Evolutionary conservation across 2,329 filamentous ascomycete genomes (phyloP).

Genomic region (Clarireedia hainanense): DNA sequence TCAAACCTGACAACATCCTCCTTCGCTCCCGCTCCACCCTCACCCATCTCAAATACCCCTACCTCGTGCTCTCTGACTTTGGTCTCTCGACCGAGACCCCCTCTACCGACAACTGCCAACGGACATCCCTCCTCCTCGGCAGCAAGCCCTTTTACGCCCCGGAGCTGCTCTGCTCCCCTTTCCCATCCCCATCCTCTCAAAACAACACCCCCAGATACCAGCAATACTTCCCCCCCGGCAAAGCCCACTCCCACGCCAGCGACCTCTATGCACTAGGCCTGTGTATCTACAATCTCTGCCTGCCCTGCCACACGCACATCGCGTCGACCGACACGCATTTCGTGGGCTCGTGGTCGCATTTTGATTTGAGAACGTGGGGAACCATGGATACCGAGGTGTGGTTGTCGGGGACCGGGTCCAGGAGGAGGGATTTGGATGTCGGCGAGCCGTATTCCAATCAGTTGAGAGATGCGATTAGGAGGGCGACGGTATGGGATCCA

Average conservation of each 20-base stretch:
- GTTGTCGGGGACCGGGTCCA: background rate
- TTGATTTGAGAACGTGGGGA: background rate
- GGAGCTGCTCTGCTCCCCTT: constrained; percentile 18
- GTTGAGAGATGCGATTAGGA: background rate
- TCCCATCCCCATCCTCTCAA: constrained; percentile 1
- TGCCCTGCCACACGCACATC: background rate
- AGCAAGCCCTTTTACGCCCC: constrained; percentile 18
- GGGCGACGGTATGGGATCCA: background rate
- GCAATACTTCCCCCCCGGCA: constrained; percentile 8
- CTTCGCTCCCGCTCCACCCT: constrained; percentile 20
- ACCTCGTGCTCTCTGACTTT: constrained; percentile 25
- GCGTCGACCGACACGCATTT: background rate
- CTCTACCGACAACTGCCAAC: constrained; percentile 5
- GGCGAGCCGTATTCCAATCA: background rate
- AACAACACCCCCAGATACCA: no score
- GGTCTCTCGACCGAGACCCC: constrained; percentile 20
- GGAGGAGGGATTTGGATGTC: background rate
- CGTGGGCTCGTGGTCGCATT: constrained; percentile 1
- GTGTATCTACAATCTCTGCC: constrained; percentile 16
- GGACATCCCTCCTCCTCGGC: constrained; percentile 2
- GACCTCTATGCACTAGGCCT: constrained; percentile 23
- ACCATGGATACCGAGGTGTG: background rate
- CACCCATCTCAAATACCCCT: constrained; percentile 19
- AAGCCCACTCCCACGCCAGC: constrained; percentile 13
- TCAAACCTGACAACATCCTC: constrained; percentile 27